Evolutionary conservation across 2,329 filamentous ascomycete species (phyloP).

Genomic region (Diaporthe ilicicola): DNA sequence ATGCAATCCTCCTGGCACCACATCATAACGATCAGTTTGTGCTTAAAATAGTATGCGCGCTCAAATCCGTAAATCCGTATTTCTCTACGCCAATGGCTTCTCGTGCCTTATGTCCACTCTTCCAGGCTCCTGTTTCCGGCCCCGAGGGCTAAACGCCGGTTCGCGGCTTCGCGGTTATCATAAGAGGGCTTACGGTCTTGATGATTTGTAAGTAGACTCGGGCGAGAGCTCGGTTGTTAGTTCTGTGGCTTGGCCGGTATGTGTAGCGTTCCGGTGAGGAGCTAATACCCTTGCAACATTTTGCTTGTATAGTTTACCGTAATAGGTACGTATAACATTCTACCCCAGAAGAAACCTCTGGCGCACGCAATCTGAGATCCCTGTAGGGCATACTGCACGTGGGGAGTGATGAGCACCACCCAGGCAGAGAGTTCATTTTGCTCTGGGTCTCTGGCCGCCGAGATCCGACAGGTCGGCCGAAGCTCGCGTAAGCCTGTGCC

Average conservation of each 20-base stretch:
- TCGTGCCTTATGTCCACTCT: neutral
- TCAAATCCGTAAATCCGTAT: too few relatives aligned
- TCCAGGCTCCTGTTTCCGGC: neutral
- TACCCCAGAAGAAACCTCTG: too few relatives aligned
- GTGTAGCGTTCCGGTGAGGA: neutral
- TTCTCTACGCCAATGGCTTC: too few relatives aligned
- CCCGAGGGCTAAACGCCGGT: neutral
- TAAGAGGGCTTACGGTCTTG: neutral
- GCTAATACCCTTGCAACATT: too few relatives aligned
- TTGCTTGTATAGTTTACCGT: too few relatives aligned
- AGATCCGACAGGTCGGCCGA: slow-evolving; percentile 5
- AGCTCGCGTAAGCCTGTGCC: neutral
- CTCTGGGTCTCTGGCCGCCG: neutral
- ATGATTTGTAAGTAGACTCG: slow-evolving; percentile 7
- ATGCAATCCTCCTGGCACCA: too few relatives aligned
- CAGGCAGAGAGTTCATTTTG: too few relatives aligned
- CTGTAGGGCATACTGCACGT: neutral
- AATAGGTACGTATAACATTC: too few relatives aligned
- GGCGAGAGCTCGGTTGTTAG: neutral
- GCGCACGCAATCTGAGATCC: neutral
- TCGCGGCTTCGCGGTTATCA: neutral
- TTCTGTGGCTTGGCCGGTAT: neutral
- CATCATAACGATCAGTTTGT: too few relatives aligned
- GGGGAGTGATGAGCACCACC: too few relatives aligned
- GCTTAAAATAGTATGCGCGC: too few relatives aligned